A percentile compares a stretch with the other conserved stretches of the same genome.
These are phyloP conservation scores for Borovskyia barvae DNA, from an alignment of 208 protist species.

Conservation along the genomic window DNA sequence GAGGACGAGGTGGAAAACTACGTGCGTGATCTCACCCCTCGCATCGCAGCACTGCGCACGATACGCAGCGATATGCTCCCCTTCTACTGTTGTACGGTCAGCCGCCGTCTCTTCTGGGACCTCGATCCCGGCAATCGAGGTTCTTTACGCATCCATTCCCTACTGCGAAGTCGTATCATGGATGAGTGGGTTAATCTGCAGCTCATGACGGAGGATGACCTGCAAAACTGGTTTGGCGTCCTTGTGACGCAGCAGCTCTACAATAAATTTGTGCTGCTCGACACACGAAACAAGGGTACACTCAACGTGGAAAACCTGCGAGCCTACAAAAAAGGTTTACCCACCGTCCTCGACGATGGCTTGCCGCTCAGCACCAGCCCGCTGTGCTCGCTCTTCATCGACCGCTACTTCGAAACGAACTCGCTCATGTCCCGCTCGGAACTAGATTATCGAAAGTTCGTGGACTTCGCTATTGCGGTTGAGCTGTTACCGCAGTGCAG, in stretches of 20 bases:
- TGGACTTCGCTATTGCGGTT: constrained; percentile 91
- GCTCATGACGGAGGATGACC: constrained; percentile 72
- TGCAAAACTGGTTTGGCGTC: constrained; percentile 80
- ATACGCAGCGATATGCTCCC: constrained; percentile 60
- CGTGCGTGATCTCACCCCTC: constrained; percentile 70
- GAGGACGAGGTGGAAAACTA: constrained; percentile 91
- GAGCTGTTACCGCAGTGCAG: constrained; percentile 82
- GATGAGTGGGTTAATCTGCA: constrained; percentile 89
- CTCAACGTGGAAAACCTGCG: constrained; percentile 78
- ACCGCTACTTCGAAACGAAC: constrained; percentile 90
- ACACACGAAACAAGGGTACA: constrained; percentile 80
- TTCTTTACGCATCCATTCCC: constrained; percentile 69
- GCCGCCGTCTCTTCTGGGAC: constrained; percentile 89
- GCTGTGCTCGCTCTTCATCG: constrained; percentile 84
- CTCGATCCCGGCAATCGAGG: constrained; percentile 77
- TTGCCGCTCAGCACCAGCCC: constrained; percentile 68
- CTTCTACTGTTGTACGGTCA: constrained; percentile 91
- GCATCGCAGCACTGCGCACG: constrained; percentile 64
- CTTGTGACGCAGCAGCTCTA: constrained; percentile 77
- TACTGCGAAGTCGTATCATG: constrained; percentile 80
- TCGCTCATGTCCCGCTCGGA: constrained; percentile 81
- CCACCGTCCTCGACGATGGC: constrained; percentile 81
- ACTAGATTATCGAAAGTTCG: constrained; percentile 92
- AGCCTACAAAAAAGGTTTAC: constrained; percentile 84
- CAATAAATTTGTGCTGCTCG: constrained; percentile 86